Base-by-base conservation (phyloP, 1,139 yeast genomes). In the Pichiaceae sp. region DNA sequence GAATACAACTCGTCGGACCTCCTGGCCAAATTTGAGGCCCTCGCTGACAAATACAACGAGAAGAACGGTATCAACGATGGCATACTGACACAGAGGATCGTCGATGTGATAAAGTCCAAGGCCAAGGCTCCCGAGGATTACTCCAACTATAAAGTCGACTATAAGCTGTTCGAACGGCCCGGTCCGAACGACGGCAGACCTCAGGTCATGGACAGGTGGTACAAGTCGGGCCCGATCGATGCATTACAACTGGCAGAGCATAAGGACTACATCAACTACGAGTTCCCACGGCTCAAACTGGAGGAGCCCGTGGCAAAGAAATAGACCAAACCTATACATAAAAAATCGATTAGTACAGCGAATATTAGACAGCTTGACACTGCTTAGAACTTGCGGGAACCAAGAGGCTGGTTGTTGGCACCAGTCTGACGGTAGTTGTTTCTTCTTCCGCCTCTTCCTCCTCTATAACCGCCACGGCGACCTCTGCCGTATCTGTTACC, bases 391-490 rank as follows among this genome's bases (percentile, higher is more conserved):
- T 25, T 25, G 28, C 43, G 47, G 25, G 43, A 39, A 32, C 54
- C 54, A 35, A 52, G 19, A 32, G 56, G 57, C 23, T 46, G 44
- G 39, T 41, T 38, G 45, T 53, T 53, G 27, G 48, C 33, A 27
- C 57, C 56, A 7, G 28, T 12, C 46, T 78, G 63, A 46, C 86
- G 72, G 43, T 83, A 72, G 46, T 83, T 72, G 43, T 64, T 59
- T 38, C 70, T 59, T 38, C 69, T 60, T 42, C 64, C 61, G 42
- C 68, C 63, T 48, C 80, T 66, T 47, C 75, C 70, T 47, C 66
- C 56, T 39, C 64, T 57, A 42, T 66, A 60, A 48, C 79, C 66
- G 46, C 75, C 69, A 47, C 64, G 52, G 32, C 71, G 62, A 39
- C 68, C 52, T 36, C 72, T 54, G 35, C 71, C 62, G 38, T 76